Conservation (phyloP, 164 flowering plant species). For the Annona squamosa region DNA sequence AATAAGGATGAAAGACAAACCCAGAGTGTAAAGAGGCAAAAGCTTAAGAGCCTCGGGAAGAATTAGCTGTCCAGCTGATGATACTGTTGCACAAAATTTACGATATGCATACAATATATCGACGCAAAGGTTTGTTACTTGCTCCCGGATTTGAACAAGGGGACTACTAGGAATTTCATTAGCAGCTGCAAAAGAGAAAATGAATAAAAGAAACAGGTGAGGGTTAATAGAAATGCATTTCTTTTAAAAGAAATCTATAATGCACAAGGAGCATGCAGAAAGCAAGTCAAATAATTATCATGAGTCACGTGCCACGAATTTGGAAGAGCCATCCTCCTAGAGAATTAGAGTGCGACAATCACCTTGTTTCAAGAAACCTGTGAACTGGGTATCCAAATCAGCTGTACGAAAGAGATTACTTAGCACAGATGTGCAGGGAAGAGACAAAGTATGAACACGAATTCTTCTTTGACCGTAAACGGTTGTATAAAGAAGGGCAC, state of each 20-base stretch:
- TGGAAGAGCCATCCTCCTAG: background rate
- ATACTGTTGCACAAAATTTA: slow-evolving; percentile 90
- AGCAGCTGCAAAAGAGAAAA: slow-evolving; percentile 42
- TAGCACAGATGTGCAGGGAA: slow-evolving; percentile 79
- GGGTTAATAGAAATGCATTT: background rate
- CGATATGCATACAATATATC: slow-evolving; percentile 77
- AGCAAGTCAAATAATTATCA: background rate
- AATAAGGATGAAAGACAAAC: slow-evolving; percentile 28
- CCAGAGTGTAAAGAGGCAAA: slow-evolving; percentile 81
- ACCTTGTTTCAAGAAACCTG: slow-evolving; percentile 91
- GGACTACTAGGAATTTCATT: slow-evolving; percentile 64
- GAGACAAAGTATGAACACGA: slow-evolving; percentile 79
- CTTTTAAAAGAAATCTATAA: background rate
- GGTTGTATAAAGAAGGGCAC: slow-evolving; percentile 99
- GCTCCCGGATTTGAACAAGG: slow-evolving; percentile 63
- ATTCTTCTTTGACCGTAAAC: slow-evolving; percentile 96
- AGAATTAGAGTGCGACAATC: slow-evolving; percentile 1
- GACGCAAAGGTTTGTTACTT: slow-evolving; percentile 61
- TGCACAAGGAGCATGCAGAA: background rate
- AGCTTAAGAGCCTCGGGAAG: slow-evolving; percentile 97
- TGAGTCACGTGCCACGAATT: background rate
- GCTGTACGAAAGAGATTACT: slow-evolving; percentile 86
- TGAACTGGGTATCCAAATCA: slow-evolving; percentile 91
- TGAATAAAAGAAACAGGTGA: background rate
- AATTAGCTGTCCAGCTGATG: slow-evolving; percentile 93